These are phyloP conservation scores for Neonectria punicea DNA, from an alignment of 2,329 filamentous ascomycete species.

Conservation along the genomic window DNA sequence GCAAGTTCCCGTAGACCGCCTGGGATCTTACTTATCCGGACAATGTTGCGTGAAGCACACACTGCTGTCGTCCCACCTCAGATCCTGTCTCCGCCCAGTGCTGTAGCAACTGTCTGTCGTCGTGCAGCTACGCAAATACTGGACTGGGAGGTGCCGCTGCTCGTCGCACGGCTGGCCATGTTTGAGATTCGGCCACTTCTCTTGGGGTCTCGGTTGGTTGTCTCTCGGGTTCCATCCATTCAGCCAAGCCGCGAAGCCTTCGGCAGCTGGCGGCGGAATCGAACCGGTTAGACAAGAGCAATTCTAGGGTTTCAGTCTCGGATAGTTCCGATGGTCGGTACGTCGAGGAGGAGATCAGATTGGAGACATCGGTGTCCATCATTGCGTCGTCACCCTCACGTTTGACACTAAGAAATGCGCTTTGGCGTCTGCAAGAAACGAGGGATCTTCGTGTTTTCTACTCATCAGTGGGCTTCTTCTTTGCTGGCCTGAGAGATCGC, in stretches of 20 bases:
- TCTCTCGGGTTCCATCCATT: conserved; percentile 15
- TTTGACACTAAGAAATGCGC: neutral
- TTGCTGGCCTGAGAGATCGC: neutral
- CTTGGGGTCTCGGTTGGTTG: conserved; percentile 13
- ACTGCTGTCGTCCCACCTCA: conserved; percentile 31
- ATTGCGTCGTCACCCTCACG: neutral
- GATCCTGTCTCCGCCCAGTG: conserved; percentile 15
- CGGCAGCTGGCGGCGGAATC: neutral
- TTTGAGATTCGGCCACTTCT: conserved; percentile 30
- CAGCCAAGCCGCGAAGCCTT: conserved; percentile 5
- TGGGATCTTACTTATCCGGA: conserved; percentile 9
- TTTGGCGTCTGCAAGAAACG: neutral
- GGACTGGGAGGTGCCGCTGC: conserved; percentile 3
- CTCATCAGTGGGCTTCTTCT: neutral
- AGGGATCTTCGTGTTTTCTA: neutral
- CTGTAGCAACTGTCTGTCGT: conserved; percentile 15
- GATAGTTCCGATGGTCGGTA: neutral
- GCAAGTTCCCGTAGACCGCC: neutral
- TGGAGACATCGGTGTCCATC: neutral
- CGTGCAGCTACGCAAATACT: conserved; percentile 1
- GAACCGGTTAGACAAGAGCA: neutral
- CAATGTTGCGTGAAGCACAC: conserved; percentile 22
- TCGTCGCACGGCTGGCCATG: conserved; percentile 36
- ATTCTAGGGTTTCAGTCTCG: neutral
- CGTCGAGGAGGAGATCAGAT: neutral